These are phyloP conservation scores for Fusarium foetens DNA, from an alignment of 2,329 filamentous ascomycete species.

Conservation along the genomic window DNA sequence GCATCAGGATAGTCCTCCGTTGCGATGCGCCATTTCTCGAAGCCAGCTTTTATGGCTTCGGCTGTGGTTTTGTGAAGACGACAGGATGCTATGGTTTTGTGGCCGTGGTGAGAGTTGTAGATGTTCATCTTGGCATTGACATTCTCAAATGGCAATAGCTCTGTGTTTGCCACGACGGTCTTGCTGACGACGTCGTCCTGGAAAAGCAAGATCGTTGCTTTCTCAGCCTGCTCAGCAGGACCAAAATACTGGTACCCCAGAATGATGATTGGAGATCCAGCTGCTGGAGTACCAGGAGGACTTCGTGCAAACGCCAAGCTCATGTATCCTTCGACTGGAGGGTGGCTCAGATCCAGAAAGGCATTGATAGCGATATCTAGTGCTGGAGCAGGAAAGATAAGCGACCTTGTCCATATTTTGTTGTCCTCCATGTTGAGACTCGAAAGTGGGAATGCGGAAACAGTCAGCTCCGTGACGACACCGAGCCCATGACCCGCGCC, in stretches of 20 bases:
- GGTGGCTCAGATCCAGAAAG: conserved; percentile 37
- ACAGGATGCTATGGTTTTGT: conserved; percentile 43
- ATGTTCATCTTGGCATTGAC: conserved; percentile 39
- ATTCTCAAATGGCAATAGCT: conserved; percentile 28
- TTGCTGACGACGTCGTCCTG: conserved; percentile 20
- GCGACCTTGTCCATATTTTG: conserved; percentile 47
- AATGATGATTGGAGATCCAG: conserved; percentile 46
- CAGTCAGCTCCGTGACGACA: conserved; percentile 45
- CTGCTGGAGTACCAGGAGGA: conserved; percentile 44
- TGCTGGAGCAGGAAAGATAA: conserved; percentile 43
- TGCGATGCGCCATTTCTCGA: conserved; percentile 38
- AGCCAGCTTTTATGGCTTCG: conserved; percentile 34
- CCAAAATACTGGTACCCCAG: conserved; percentile 42
- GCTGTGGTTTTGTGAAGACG: conserved; percentile 32
- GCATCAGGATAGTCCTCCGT: conserved; percentile 36
- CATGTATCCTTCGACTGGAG: conserved; percentile 24
- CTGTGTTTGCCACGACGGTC: conserved; percentile 41
- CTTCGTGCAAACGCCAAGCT: conserved; percentile 43
- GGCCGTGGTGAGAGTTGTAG: conserved; percentile 44
- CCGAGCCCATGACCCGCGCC: conserved; percentile 51
- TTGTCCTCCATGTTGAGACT: conserved; percentile 42
- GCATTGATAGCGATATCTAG: conserved; percentile 35
- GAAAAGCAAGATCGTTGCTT: conserved; percentile 29
- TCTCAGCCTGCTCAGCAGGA: conserved; percentile 38
- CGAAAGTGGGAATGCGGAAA: conserved; percentile 39